Evolutionary conservation across 2,329 filamentous ascomycete species (phyloP), one percentile per base, ranked within the genome.

Genomic region (Aspergillus phoenicis): DNA sequence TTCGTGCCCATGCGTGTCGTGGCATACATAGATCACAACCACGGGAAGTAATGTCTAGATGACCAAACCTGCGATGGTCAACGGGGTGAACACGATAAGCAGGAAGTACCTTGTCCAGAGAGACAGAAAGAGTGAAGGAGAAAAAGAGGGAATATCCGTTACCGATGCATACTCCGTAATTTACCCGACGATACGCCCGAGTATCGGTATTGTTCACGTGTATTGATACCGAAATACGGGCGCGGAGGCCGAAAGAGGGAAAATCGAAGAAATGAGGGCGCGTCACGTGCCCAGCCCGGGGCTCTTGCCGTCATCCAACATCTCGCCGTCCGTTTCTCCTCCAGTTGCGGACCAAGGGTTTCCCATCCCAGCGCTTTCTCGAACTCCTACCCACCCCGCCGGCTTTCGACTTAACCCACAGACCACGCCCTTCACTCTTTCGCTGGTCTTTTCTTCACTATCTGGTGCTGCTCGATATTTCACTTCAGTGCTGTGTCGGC

Each of bases 251-350:
- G 51, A 41, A 52, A 13, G 51, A 45, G 60, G 54, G 57, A 52
- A 57, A 55, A 54, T 57, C 60, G 52, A 57, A 60, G 60, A 60
- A 57, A 53, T 61, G 62, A 63, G 57, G 61, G 59, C 61, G 57
- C 53, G 60, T 72, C 72, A 73, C 70, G 72, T 73, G 71, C 13
- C 51, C 58, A 52, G 52, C 58, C 55, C 59, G 30, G 59, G 58
- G 61, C 65, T 67, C 68, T 72, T 69, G 68, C 71, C 71, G 72
- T 72, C 71, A 73, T 71, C 66, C 66, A 68, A 65, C 63, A 65
- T 64, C 66, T 60, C 60, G 58, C 63, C 58, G 54, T 61, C 58
- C 62, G 62, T 64, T 66, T 65, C 66, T 65, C 53, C 63, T 64
- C 63, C 62, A 66, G 54, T 59, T 62, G 62, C 62, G 63, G 63